Evolutionary conservation across 352 stramenopile species (phyloP), one percentile per base, ranked within the genome.

Genomic region (Phytophthora parvispora): DNA sequence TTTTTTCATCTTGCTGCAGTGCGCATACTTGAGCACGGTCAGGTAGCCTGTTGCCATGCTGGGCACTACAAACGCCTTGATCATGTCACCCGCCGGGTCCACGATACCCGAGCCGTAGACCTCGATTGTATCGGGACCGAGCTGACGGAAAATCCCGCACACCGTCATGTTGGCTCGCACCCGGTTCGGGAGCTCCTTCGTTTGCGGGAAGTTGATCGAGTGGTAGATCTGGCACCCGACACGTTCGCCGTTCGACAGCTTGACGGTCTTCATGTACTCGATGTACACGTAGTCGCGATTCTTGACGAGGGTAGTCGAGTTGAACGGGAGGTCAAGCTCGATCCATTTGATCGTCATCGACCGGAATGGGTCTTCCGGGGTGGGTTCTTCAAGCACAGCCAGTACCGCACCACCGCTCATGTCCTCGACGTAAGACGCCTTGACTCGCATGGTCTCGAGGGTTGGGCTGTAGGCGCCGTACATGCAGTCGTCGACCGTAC

Each of bases 101-200:
- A 81, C 59, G 16, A 78, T 78, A 2, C 71, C 70, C 12, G 62
- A 66, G 10, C 75, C 64, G 55, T 84, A 88, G 4, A 85, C 49
- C 50, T 91, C 78, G 6, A 91, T 69, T 4, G 63, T 68, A 54
- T 83, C 75, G 6, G 79, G 65, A 6, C 29, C 60, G 20, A 73
- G 60, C 50, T 89, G 81, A 2, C 80, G 74, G 34, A 83, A 88
- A 65, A 91, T 74, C 6, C 49, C 64, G 24, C 78, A 89, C 31
- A 77, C 28, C 3, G 83, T 87, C 55, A 88, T 66, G 51, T 77
- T 82, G 4, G 67, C 81, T 6, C 83, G 81, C n/a, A 78, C 66
- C 15, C 70, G 77, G 22, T 53, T 34, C 0, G 66, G 56, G 0
- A 89, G 49, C 18, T 74, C 61, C n/a, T 72, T 72, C 2, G 81